Conservation (phyloP, 2,329 filamentous ascomycete species). For the Trichoderma oligosporum region DNA sequence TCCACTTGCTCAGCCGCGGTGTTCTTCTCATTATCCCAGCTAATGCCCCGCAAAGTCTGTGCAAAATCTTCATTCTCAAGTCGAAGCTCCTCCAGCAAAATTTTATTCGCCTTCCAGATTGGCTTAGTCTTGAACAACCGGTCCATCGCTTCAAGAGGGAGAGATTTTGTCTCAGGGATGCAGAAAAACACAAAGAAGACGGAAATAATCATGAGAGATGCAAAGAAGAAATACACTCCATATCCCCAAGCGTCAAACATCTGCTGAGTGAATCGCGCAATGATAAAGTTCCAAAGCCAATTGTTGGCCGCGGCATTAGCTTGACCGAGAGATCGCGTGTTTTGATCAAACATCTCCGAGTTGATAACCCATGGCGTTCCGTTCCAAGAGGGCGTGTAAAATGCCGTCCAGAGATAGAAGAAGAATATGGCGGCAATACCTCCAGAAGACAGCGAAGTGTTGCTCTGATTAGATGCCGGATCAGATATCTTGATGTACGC, state of each 20-base stretch:
- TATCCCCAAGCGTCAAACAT: conserved; percentile 40
- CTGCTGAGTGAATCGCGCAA: conserved; percentile 36
- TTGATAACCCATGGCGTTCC: conserved; percentile 15
- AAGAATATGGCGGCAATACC: conserved; percentile 14
- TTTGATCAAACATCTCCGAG: conserved; percentile 16
- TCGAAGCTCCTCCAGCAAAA: conserved; percentile 2
- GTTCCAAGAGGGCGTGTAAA: conserved; percentile 13
- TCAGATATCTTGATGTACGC: conserved; percentile 10
- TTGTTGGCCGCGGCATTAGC: conserved; percentile 14
- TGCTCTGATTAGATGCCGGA: not conserved
- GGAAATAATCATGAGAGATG: conserved; percentile 44
- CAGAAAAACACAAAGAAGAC: conserved; percentile 48
- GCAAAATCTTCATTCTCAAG: conserved; percentile 2
- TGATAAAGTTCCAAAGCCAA: conserved; percentile 19
- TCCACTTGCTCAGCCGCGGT: conserved; percentile 8
- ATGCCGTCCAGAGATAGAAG: conserved; percentile 14
- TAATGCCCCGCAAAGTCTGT: not conserved
- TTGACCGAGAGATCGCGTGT: conserved; percentile 12
- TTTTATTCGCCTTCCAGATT: conserved; percentile 5
- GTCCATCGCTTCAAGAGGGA: conserved; percentile 45
- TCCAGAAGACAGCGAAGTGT: not conserved
- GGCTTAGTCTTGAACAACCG: conserved; percentile 10
- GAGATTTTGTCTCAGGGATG: conserved; percentile 53
- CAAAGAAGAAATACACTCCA: conserved; percentile 57
- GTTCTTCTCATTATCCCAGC: conserved; percentile 11